Evolutionary conservation across 108 stramenopile genomes (phyloP), one percentile per base, ranked within the genome.

Genomic region (Parmales sp.): DNA sequence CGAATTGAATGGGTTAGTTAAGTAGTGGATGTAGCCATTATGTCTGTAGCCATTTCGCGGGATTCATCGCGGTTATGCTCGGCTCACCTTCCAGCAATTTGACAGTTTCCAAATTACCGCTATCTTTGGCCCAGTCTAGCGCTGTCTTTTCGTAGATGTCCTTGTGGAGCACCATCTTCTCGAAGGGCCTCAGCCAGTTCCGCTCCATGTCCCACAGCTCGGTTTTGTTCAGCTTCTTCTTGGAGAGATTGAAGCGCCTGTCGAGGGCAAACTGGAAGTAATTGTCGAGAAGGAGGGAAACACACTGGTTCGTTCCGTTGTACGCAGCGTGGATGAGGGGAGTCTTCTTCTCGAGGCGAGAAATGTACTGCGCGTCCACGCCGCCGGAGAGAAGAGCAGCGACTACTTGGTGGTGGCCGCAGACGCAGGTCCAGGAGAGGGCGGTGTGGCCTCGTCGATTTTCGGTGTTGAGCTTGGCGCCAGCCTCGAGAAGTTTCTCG

Each of bases 361-460:
- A 18, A 2, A 25, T 5, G 38, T 23, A 43, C 23, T 11, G 18
- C 19, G 65, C 41, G 41, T 66, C 36, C 23, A 43, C 65, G 43
- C 65, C 45, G 18, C 45, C 20, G 13, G 9, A 2, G 0, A 67
- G 13, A 7, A 67, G 45, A 3, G 39, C 26, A 1, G 43, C 31
- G 1, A 67, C 66, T 45, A 67, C 66, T 2, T 45, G 18, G 29
- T 46, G 44, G 45, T 44, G 28, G 25, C 66, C 66, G 45, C 66
- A 67, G 34, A 67, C 66, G 45, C 66, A 67, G 34, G 66, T 45
- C 66, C 66, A 67, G 34, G 20, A n/a, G 9, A 67, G 45, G 0
- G 66, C 66, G 18, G 66, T 67, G 66, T 67, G 66, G 1, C 66
- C 66, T 19, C 66, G 38, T 1, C 28, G 37, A 45, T 67, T 67